A percentile compares a stretch with the other conserved stretches of the same genome.
phyloP scores from a whole-genome alignment of 2,329 filamentous ascomycete species.

The Diaporthe ilicicola region DNA sequence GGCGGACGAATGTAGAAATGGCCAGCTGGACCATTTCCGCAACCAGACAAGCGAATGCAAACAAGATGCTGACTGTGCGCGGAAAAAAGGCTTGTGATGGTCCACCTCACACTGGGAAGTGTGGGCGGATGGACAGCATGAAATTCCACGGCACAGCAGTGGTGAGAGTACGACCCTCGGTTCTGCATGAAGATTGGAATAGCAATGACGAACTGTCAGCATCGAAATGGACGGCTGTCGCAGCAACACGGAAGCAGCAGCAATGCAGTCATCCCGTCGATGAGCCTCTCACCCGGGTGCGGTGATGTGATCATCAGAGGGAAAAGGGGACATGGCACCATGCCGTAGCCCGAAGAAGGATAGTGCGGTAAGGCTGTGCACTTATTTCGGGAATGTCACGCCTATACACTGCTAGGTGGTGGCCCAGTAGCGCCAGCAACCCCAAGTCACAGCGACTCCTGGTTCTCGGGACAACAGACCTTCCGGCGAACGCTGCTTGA shows the following conservation, averaged over 20 bases:
- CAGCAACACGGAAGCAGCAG: neutral
- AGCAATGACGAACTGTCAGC: slow-evolving; percentile 14
- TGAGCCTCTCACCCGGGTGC: slow-evolving; percentile 10
- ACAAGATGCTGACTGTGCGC: slow-evolving; percentile 33
- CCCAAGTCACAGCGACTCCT: neutral
- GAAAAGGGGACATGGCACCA: neutral
- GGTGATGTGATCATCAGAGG: neutral
- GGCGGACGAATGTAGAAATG: neutral
- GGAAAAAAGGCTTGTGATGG: slow-evolving; percentile 20
- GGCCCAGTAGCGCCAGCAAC: neutral
- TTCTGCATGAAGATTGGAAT: slow-evolving; percentile 4
- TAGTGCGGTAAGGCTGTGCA: slow-evolving; percentile 32
- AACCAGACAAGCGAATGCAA: slow-evolving; percentile 24
- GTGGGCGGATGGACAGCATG: neutral
- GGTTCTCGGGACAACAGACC: slow-evolving; percentile 8
- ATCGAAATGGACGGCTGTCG: neutral
- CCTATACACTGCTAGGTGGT: neutral
- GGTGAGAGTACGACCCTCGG: slow-evolving; percentile 14
- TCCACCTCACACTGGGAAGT: neutral
- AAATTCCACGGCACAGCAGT: neutral
- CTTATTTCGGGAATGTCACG: slow-evolving; percentile 32
- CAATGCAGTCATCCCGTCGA: slow-evolving; percentile 8
- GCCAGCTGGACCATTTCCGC: slow-evolving; percentile 2
- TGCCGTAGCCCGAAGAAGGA: slow-evolving; percentile 14
- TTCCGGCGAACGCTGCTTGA: neutral